Conservation (phyloP, 176 grass and related monocot species). For the Oryza coarctata region DNA sequence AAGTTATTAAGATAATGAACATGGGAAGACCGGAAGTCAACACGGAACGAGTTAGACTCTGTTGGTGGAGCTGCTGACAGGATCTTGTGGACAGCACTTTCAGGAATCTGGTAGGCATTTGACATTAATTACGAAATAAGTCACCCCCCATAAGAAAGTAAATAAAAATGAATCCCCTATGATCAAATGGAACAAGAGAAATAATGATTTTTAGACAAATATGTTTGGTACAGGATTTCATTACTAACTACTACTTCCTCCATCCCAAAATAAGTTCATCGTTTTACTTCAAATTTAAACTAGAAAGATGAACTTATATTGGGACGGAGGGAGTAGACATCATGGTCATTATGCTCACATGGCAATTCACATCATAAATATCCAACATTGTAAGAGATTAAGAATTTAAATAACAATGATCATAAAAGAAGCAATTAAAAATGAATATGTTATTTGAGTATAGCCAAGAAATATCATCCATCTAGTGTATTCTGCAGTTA, state of each 20-base stretch:
- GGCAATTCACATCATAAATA: conserved; percentile 14
- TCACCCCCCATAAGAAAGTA: conserved; percentile 1
- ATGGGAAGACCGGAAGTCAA: conserved; percentile 87
- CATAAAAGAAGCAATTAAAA: not conserved
- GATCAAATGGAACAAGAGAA: not conserved
- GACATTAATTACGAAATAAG: conserved; percentile 25
- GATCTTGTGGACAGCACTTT: conserved; percentile 66
- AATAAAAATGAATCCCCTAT: conserved; percentile 4
- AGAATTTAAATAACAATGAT: conserved; percentile 6
- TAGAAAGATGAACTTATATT: too few species aligned
- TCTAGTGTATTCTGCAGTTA: not conserved
- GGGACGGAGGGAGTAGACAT: too few species aligned
- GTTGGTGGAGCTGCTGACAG: conserved; percentile 77
- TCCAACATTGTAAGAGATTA: not conserved
- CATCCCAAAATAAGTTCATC: too few species aligned
- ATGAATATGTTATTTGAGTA: too few species aligned
- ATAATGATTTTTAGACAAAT: not conserved
- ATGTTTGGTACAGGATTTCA: conserved; percentile 17
- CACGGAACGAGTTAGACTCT: conserved; percentile 78
- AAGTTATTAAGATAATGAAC: conserved; percentile 98
- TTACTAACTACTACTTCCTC: not conserved
- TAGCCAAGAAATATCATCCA: not conserved
- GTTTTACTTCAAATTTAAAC: too few species aligned
- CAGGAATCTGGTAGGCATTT: conserved; percentile 73
- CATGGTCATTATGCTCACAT: not conserved